Percentiles rank a stretch among this genome's conserved stretches.
phyloP scores from a whole-genome alignment of 2,329 filamentous ascomycete species.

The Hypoxylon sp. region DNA sequence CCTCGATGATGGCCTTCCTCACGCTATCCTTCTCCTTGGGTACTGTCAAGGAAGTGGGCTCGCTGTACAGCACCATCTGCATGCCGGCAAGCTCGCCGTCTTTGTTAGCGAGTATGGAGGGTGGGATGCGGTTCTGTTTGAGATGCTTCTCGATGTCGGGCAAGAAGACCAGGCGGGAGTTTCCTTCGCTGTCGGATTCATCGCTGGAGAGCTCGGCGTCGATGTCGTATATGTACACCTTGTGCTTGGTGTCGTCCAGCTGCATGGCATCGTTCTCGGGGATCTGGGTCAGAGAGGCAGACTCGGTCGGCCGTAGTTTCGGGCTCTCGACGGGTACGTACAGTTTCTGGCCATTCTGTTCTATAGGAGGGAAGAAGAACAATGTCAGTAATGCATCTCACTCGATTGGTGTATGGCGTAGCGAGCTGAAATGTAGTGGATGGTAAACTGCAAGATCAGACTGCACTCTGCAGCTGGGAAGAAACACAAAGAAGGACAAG shows the following conservation, averaged over 20 bases:
- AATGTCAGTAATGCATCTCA: constrained; percentile 38
- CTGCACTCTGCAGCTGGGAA: too few relatives aligned
- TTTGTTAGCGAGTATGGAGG: constrained; percentile 66
- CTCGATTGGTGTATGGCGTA: constrained; percentile 33
- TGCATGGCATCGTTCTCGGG: constrained; percentile 73
- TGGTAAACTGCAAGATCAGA: constrained; percentile 34
- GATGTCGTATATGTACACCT: constrained; percentile 89
- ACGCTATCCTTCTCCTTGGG: constrained; percentile 79
- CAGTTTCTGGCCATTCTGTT: constrained; percentile 68
- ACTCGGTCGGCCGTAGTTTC: constrained; percentile 37
- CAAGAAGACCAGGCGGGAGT: constrained; percentile 72
- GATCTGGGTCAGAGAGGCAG: constrained; percentile 32
- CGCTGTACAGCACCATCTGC: constrained; percentile 85
- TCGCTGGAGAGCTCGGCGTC: constrained; percentile 81
- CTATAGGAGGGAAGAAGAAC: constrained; percentile 48
- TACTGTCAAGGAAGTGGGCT: constrained; percentile 78
- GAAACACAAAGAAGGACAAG: too few relatives aligned
- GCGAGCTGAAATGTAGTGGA: constrained; percentile 21
- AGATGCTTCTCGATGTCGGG: constrained; percentile 87
- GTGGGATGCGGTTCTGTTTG: constrained; percentile 72
- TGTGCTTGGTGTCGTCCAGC: constrained; percentile 84
- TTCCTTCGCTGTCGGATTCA: constrained; percentile 59
- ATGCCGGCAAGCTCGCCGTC: constrained; percentile 65
- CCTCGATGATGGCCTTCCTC: constrained; percentile 83
- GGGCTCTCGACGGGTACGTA: constrained; percentile 70